Conservation (phyloP, 2,329 filamentous ascomycete genomes). For the Colletotrichum sp. region DNA sequence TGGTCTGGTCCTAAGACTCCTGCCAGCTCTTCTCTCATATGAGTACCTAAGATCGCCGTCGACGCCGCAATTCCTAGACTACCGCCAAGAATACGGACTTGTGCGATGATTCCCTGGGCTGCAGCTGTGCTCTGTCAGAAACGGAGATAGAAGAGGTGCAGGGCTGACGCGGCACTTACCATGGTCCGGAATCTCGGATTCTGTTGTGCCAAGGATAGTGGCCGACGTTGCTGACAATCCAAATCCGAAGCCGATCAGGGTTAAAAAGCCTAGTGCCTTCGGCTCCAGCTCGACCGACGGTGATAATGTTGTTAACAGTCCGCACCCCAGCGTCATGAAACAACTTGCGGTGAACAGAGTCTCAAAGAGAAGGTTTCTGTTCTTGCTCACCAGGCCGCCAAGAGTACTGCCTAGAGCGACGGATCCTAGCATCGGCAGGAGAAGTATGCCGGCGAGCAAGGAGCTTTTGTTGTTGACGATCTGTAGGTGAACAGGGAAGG, state of each 20-base stretch:
- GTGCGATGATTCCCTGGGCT: slow-evolving; percentile 58
- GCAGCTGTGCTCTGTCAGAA: slow-evolving; percentile 40
- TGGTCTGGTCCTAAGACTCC: slow-evolving; percentile 32
- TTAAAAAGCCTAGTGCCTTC: slow-evolving; percentile 54
- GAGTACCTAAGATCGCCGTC: slow-evolving; percentile 46
- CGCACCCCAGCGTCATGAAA: slow-evolving; percentile 52
- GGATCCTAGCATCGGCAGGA: slow-evolving; percentile 58
- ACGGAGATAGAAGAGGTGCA: neutral
- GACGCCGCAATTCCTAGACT: slow-evolving; percentile 60
- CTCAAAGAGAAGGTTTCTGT: slow-evolving; percentile 46
- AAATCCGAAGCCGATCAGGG: slow-evolving; percentile 58
- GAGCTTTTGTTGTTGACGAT: slow-evolving; percentile 52
- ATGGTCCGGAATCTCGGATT: slow-evolving; percentile 49
- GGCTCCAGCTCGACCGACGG: slow-evolving; percentile 38
- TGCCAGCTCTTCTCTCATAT: slow-evolving; percentile 31
- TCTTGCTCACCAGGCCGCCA: slow-evolving; percentile 46
- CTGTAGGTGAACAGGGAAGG: slow-evolving; percentile 55
- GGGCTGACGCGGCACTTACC: slow-evolving; percentile 36
- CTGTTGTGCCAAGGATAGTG: slow-evolving; percentile 49
- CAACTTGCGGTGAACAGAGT: slow-evolving; percentile 45
- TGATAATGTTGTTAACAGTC: slow-evolving; percentile 43
- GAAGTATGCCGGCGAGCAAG: slow-evolving; percentile 53
- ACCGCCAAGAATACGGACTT: slow-evolving; percentile 56
- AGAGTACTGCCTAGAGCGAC: slow-evolving; percentile 50
- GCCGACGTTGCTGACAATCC: slow-evolving; percentile 52